Evolutionary conservation across 2,329 filamentous ascomycete species (phyloP), one percentile per base, ranked within the genome.

Genomic region (Fusarium acutatum): DNA sequence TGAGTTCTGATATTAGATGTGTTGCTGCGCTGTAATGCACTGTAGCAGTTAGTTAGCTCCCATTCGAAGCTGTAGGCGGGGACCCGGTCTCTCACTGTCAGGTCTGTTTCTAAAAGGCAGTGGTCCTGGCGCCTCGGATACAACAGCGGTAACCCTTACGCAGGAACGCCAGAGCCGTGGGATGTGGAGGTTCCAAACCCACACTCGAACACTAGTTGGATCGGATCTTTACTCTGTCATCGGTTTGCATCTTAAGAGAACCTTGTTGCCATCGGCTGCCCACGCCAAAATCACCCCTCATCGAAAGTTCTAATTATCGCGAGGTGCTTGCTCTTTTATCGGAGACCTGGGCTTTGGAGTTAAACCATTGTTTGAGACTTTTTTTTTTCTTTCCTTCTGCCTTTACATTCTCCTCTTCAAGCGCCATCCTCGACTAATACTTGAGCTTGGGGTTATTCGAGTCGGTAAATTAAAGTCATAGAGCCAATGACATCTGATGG

Each of bases 71-170:
- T 43, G 43, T 59, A 41, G 66, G 43, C 24, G 41, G 64, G 57
- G 64, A 41, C 54, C 46, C 26, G 47, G 50, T 54, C 50, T 40
- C 50, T 28, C 50, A n/a, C 34, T 40, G 50, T 54, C 50, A 22
- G 34, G 50, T 54, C 50, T 54, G 34, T 47, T 40, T 57, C 54
- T 49, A 62, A 64, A 61, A 50, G 62, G 46, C 70, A 67, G 65
- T 59, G 63, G 63, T 60, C 70, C 67, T 67, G 64, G 63, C 66
- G 52, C 64, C 72, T 64, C 64, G 46, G 59, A 68, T 69, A 73
- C 62, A 66, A 74, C 74, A 78, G 69, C 76, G 73, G 74, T 78
- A 72, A 75, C 76, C 76, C 76, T 78, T 78, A 77, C 76, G 76
- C 76, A 78, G 76, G 76, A 78, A 78, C 76, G 76, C 75, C 73